phyloP scores from a whole-genome alignment of 2,329 filamentous ascomycete genomes.

The Fusarium chlamydosporum region DNA sequence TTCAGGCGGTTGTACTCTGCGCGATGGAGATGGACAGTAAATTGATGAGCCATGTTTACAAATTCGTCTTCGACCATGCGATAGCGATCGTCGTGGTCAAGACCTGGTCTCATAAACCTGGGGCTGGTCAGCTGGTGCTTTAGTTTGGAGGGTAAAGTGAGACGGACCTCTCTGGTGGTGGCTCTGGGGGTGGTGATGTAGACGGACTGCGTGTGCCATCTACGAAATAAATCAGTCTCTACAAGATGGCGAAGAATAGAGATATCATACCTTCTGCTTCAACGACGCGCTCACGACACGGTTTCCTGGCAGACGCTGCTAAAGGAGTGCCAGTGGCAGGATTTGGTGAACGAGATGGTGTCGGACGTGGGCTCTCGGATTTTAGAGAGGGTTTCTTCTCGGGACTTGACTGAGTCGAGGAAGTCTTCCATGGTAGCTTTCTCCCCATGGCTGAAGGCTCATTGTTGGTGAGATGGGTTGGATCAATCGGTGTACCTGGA shows the following conservation, averaged over 20 bases:
- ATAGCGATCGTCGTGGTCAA: slow-evolving; percentile 78
- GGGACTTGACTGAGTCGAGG: slow-evolving; percentile 29
- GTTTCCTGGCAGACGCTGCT: slow-evolving; percentile 29
- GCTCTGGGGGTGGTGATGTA: slow-evolving; percentile 66
- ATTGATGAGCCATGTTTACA: slow-evolving; percentile 73
- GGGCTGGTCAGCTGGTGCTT: neutral
- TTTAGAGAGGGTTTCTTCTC: slow-evolving; percentile 26
- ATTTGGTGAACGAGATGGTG: slow-evolving; percentile 16
- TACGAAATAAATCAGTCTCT: slow-evolving; percentile 13
- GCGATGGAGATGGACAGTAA: slow-evolving; percentile 82
- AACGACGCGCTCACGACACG: slow-evolving; percentile 43
- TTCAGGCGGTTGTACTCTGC: slow-evolving; percentile 81
- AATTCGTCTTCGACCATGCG: slow-evolving; percentile 91
- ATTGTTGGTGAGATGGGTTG: slow-evolving; percentile 22
- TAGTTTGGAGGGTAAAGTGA: neutral
- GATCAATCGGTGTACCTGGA: slow-evolving; percentile 3
- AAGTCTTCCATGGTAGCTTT: slow-evolving; percentile 66
- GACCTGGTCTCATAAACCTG: slow-evolving; percentile 75
- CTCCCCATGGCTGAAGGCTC: slow-evolving; percentile 60
- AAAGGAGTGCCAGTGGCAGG: slow-evolving; percentile 17
- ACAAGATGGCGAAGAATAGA: neutral
- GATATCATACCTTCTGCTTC: slow-evolving; percentile 46
- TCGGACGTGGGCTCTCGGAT: slow-evolving; percentile 18
- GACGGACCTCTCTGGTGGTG: slow-evolving; percentile 62
- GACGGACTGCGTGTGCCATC: slow-evolving; percentile 58